Evolutionary conservation across 2,329 filamentous ascomycete species (phyloP).

Genomic region (Neofusicoccum parvum): DNA sequence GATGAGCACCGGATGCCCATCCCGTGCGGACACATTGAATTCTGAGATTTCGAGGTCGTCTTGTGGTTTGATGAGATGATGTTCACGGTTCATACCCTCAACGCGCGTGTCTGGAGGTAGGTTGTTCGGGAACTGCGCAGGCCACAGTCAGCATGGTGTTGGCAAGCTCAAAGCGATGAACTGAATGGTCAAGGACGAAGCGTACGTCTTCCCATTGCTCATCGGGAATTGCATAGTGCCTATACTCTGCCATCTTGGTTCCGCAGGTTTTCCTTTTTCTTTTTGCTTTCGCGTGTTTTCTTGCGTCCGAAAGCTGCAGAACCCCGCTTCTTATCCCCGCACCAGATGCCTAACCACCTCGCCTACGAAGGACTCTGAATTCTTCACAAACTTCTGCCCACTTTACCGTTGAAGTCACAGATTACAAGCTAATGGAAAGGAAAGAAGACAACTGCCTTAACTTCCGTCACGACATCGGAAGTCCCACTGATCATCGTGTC

Average conservation of each 20-base stretch:
- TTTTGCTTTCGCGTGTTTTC: neutral
- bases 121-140: neutral
- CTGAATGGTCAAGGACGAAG: neutral
- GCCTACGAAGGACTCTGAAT: too few species aligned
- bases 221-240: neutral
- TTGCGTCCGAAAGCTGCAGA: neutral
- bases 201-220: neutral
- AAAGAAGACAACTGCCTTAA: neutral
- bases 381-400: neutral
- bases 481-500: neutral
- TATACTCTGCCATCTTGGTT: neutral
- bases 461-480: neutral
- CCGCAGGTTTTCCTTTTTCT: neutral
- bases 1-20: constrained; percentile 28
- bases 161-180: neutral
- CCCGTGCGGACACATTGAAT: constrained; percentile 26
- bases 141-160: neutral
- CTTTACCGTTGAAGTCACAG: neutral
- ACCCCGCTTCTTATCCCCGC: neutral
- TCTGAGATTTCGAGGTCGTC: constrained; percentile 26
- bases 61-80: neutral
- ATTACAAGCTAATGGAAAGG: neutral
- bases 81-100: neutral
- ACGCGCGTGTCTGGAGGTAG: neutral
- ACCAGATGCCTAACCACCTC: neutral